Evolutionary conservation across 2,329 filamentous ascomycete species (phyloP).

Genomic region (Trichoderma lentiforme): DNA sequence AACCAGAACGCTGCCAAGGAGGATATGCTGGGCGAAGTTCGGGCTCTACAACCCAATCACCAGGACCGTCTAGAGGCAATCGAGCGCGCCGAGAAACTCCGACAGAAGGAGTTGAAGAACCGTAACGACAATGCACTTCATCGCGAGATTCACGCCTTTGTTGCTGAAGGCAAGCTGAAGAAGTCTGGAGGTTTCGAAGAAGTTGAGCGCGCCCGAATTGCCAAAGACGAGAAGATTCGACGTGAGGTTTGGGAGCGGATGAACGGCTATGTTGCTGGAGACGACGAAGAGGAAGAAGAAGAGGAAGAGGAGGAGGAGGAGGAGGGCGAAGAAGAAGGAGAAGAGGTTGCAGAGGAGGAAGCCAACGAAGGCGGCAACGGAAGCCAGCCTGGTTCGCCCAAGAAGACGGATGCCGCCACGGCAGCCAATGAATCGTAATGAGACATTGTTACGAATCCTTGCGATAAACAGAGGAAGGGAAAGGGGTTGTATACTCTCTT

Average conservation of each 20-base stretch:
- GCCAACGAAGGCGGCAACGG: constrained; percentile 18
- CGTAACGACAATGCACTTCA: constrained; percentile 73
- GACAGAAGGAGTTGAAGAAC: constrained; percentile 82
- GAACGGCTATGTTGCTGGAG: constrained; percentile 53
- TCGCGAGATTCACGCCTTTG: constrained; percentile 80
- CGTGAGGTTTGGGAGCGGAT: constrained; percentile 72
- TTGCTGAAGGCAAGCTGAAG: constrained; percentile 87
- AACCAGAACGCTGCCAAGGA: constrained; percentile 86
- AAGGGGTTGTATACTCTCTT: not conserved
- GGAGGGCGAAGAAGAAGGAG: constrained; percentile 25
- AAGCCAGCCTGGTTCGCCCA: constrained; percentile 14
- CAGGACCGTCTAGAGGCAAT: constrained; percentile 92
- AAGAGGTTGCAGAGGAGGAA: constrained; percentile 20
- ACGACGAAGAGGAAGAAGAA: constrained; percentile 40
- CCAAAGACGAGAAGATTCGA: constrained; percentile 82
- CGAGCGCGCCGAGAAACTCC: constrained; percentile 88
- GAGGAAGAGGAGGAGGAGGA: constrained; percentile 26
- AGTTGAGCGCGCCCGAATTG: constrained; percentile 76
- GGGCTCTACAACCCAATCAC: constrained; percentile 91
- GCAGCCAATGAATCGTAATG: not conserved
- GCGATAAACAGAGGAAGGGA: not conserved
- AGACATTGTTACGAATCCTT: not conserved
- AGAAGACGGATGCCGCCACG: not conserved
- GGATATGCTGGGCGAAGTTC: constrained; percentile 85
- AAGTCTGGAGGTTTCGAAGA: constrained; percentile 96